These are phyloP conservation scores for Allium sativum DNA, from an alignment of 106 monocot genomes.

Conservation along the genomic window DNA sequence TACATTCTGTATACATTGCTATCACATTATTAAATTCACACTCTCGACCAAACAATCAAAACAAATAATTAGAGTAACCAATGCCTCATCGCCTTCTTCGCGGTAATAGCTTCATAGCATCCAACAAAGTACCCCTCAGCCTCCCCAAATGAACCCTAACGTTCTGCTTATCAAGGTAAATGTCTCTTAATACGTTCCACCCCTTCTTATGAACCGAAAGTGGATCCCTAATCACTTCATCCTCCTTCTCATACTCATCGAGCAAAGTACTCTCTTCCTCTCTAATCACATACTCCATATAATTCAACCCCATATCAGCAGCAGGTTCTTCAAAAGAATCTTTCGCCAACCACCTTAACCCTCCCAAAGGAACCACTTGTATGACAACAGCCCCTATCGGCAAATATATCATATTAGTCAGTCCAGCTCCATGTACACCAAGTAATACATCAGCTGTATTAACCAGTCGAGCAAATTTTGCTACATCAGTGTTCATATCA, in stretches of 20 bases:
- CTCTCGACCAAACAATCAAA: too few species aligned
- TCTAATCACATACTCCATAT: conserved; percentile 39
- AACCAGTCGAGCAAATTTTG: conserved; percentile 50
- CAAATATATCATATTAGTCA: conserved; percentile 76
- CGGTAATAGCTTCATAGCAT: conserved; percentile 44
- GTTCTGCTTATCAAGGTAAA: conserved; percentile 68
- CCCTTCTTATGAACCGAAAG: conserved; percentile 30
- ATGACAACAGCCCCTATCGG: conserved; percentile 54
- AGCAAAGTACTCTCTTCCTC: conserved; percentile 50
- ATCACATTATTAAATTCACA: too few species aligned
- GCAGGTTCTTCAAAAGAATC: conserved; percentile 33
- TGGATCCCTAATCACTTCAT: conserved; percentile 47
- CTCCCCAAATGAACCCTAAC: conserved; percentile 42
- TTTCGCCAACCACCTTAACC: conserved; percentile 37
- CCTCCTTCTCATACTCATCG: conserved; percentile 41
- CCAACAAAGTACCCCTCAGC: conserved; percentile 38
- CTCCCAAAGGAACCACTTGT: conserved; percentile 50
- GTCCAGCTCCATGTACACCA: conserved; percentile 63
- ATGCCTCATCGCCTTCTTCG: neutral
- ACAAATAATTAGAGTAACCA: too few species aligned
- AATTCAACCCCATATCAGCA: conserved; percentile 35
- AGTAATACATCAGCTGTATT: conserved; percentile 76
- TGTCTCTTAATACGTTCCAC: conserved; percentile 35
- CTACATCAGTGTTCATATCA: conserved; percentile 20
- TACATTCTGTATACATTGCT: too few species aligned